Evolutionary conservation across 2,329 filamentous ascomycete species (phyloP).

Genomic region (Tympanopsis confertula): DNA sequence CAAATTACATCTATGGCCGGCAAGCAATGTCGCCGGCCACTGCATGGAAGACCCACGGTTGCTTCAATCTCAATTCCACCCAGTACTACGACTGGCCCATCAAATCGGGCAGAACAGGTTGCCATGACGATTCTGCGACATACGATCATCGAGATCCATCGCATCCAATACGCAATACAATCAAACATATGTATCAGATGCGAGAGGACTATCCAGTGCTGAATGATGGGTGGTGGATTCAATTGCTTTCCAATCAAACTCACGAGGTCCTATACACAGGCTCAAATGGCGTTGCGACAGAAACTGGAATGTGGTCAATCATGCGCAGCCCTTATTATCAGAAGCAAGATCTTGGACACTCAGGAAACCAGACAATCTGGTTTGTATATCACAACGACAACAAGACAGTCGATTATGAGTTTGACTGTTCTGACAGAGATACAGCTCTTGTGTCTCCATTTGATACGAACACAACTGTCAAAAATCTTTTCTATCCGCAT

Average conservation of each 20-base stretch:
- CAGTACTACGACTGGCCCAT: slow-evolving; percentile 45
- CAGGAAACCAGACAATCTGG: slow-evolving; percentile 27
- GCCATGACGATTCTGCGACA: slow-evolving; percentile 38
- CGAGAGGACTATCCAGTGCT: slow-evolving; percentile 40
- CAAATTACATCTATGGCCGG: slow-evolving; percentile 52
- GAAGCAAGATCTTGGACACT: slow-evolving; percentile 37
- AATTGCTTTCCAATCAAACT: slow-evolving; percentile 42
- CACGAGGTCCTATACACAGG: slow-evolving; percentile 33
- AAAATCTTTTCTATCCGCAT: slow-evolving; percentile 49
- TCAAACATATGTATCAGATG: slow-evolving; percentile 50
- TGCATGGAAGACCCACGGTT: slow-evolving; percentile 53
- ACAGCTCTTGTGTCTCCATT: slow-evolving; percentile 40
- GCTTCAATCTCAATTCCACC: slow-evolving; percentile 39
- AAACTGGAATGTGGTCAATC: slow-evolving; percentile 43
- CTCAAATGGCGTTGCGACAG: slow-evolving; percentile 32
- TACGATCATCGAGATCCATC: slow-evolving; percentile 52
- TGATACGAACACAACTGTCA: slow-evolving; percentile 36
- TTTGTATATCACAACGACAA: slow-evolving; percentile 31
- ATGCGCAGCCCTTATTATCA: slow-evolving; percentile 30
- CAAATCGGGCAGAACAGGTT: slow-evolving; percentile 35
- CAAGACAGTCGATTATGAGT: slow-evolving; percentile 33
- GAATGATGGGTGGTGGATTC: slow-evolving; percentile 44
- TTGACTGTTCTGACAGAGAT: slow-evolving; percentile 35
- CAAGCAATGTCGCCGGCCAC: slow-evolving; percentile 48
- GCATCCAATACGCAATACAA: slow-evolving; percentile 44